A percentile compares a stretch with the other conserved stretches of the same genome.
phyloP scores from a whole-genome alignment of 2,329 filamentous ascomycete species.

The Fusarium nisikadoi region DNA sequence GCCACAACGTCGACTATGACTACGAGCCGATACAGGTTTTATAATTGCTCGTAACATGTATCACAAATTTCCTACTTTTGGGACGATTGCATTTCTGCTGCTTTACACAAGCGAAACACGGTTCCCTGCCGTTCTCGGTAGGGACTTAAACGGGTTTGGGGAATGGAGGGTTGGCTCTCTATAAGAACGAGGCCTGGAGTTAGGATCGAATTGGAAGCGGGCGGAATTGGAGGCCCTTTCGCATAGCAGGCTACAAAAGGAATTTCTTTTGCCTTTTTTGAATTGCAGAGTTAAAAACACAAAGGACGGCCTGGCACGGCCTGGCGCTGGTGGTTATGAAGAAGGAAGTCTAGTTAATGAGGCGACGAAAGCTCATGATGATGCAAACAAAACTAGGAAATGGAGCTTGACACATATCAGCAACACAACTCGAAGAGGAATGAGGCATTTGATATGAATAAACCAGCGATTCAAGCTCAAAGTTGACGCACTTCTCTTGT shows the following conservation, averaged over 20 bases:
- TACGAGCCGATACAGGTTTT: constrained; percentile 23
- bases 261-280: constrained; percentile 41
- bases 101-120: constrained; percentile 22
- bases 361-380: constrained; percentile 30
- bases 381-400: constrained; percentile 32
- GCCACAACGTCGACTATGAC: constrained; percentile 2
- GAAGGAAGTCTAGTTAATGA: constrained; percentile 37
- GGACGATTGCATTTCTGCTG: constrained; percentile 37
- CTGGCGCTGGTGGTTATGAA: constrained; percentile 36
- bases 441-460: constrained; percentile 26
- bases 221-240: constrained; percentile 29
- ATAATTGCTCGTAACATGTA: constrained; percentile 46
- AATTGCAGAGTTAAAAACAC: constrained; percentile 35
- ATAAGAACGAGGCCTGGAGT: constrained; percentile 40
- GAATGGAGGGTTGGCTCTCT: constrained; percentile 24
- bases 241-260: constrained; percentile 31
- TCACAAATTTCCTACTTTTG: constrained; percentile 42
- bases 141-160: constrained; percentile 29
- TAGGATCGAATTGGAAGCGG: constrained; percentile 44
- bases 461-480: constrained; percentile 29
- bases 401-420: constrained; percentile 24
- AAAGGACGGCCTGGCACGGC: constrained; percentile 40
- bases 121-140: constrained; percentile 16
- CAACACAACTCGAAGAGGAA: neutral
- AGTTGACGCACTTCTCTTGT: neutral